Evolutionary conservation across 2,329 filamentous ascomycete genomes (phyloP), one percentile per base, ranked within the genome.

Genomic region (Samsoniella hepiali): DNA sequence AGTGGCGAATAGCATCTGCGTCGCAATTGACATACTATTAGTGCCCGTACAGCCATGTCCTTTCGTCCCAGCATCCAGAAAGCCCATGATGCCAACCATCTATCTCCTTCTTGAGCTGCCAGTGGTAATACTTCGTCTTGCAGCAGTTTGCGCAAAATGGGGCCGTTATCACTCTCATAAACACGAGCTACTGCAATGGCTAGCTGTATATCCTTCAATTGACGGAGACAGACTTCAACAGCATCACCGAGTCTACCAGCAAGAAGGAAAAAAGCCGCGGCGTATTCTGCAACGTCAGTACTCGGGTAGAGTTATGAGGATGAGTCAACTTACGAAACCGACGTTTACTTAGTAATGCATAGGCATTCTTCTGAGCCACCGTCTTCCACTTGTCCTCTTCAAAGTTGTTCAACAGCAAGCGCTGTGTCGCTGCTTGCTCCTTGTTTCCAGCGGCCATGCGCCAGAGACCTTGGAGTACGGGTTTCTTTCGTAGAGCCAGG

Each of bases 51-150:
- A 6, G 94, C 91, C 81, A 93, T 90, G 68, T 96, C 91, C 65
- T 88, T 86, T 66, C 90, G 85, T 44, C 87, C 87, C 5, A 98
- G 82, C 83, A 97, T 91, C 89, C 92, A 96, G 72, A 97, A 97
- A 2, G 91, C 91, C 95, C 95, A 99, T 0, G 91, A 95, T 11
- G 93, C 91, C 64, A 97, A 85, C 94, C 95, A 99, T 63, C 94
- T 84, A 72, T 99, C 94, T 2, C 92, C 92, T 67, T 94, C 88
- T 47, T 87, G 83, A 0, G 90, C 87, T 22, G 95, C 95, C 66
- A 91, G 78, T 0, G 88, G 85, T 0, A 98, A 80, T 1, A 98
- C 85, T 65, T 89, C 90, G 11, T 96, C 90, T 69, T 91, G 86
- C 1, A 99, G 79, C 9, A 99, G 81, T 63, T 85, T 86, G 32